A percentile compares a stretch with the other conserved stretches of the same genome.
Conservation (phyloP, 345 rosid species). For the Melaleuca quinquenervia region DNA sequence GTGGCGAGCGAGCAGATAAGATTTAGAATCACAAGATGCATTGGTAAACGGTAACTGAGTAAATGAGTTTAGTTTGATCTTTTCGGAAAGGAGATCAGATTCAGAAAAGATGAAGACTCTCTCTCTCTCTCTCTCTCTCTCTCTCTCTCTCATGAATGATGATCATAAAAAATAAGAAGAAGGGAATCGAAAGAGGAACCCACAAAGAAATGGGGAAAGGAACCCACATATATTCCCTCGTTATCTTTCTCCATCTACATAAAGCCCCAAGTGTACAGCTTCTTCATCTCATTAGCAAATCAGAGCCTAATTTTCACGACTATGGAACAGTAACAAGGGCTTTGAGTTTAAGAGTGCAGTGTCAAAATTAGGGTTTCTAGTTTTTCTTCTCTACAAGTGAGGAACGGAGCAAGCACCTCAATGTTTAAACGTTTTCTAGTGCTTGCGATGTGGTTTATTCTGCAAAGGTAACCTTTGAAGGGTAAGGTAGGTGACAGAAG, state of each 20-base stretch:
- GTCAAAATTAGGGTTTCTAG: neutral
- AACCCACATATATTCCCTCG: neutral
- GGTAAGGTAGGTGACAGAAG: slow-evolving; percentile 85
- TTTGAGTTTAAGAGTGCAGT: neutral
- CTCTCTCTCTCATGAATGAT: neutral
- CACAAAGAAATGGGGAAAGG: neutral
- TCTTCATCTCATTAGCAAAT: neutral
- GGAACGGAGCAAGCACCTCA: neutral
- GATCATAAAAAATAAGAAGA: neutral
- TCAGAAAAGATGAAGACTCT: neutral
- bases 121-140: neutral
- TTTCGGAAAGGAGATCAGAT: neutral
- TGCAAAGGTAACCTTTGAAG: neutral
- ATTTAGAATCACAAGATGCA: neutral
- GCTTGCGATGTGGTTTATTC: neutral
- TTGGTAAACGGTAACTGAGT: neutral
- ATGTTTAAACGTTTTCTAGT: neutral
- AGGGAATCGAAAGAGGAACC: neutral
- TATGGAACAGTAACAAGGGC: neutral
- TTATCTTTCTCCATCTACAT: neutral
- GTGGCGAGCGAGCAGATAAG: neutral
- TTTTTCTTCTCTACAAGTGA: neutral
- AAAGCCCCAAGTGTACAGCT: neutral
- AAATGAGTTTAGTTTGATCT: neutral
- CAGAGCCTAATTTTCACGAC: too few species aligned